Base-by-base conservation (phyloP, 371 early-diverging fungal genomes). In the Saksenaea oblongispora region DNA sequence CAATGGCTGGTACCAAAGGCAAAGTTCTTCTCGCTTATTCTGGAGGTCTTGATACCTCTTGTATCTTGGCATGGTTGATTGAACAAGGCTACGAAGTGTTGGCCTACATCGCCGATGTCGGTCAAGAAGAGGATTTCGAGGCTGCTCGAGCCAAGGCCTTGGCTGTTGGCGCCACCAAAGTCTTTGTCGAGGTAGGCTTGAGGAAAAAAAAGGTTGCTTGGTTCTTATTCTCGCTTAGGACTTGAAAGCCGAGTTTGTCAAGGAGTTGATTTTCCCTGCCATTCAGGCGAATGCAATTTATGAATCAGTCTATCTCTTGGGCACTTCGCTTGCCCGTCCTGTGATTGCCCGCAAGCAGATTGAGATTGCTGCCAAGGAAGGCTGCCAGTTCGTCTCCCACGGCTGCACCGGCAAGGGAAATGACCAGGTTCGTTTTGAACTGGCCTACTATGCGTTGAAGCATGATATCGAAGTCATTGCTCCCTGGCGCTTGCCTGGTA, bases 331-430 rank as follows among this genome's bases (percentile, higher is more conserved):
- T 15, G 98, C 98, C 34, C 93, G 98, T 72, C 98, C 98, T 34
- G 89, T 97, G 67, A 98, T 98, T 83, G 93, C 94, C 61, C 88
- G 91, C 58, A 69, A 55, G 61, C 86, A 96, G 85, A 97, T 98
- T 63, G 94, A 94, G 67, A 93, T 98, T 65, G 98, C 98, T 56
- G 83, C 85, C 65, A 82, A 80, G 36, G 98, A 98, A 82, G 91
- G 90, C 62, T 96, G 97, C 84, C 87, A 92, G 56, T 93, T 79
- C 73, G 97, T 98, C 11, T 93, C 97, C 34, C 98, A 98, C 84
- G 97, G 98, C 41, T 97, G 97, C 87, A 98, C 98, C 35, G 98
- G 98, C 65, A 98, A 98, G 85, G 98, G 98, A 62, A 98, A 98
- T 85, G 98, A 98, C 75, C 98, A 98, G 82, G 97, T 98, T 64